Evolutionary conservation across 495 filamentous ascomycete genomes (phyloP).

Genomic region (Rusavskia elegans): DNA sequence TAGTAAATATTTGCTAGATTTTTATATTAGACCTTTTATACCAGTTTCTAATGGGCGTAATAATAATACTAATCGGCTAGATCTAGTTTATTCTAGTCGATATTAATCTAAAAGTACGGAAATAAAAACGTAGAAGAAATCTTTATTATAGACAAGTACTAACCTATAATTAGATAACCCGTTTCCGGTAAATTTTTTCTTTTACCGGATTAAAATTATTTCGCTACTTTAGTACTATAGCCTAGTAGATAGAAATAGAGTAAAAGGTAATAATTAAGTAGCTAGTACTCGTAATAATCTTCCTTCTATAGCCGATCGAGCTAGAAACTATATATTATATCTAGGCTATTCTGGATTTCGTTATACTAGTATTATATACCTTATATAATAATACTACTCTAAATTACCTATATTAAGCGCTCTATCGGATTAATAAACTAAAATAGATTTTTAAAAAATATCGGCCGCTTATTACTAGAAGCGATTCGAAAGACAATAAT

Average conservation of each 20-base stretch:
- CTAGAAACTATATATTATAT: neutral
- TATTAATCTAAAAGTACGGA: neutral
- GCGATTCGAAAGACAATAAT: neutral
- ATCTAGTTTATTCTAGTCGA: no score
- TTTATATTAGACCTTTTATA: no score
- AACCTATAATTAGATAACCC: neutral
- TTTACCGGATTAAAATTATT: neutral
- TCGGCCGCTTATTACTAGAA: neutral
- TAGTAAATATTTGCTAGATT: no score
- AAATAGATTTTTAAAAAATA: neutral
- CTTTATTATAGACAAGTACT: neutral
- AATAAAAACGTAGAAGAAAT: neutral
- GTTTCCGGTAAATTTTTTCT: neutral
- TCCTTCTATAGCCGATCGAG: neutral
- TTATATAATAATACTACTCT: neutral
- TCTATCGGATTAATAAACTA: neutral
- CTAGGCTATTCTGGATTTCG: neutral
- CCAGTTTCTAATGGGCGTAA: no score
- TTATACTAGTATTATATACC: neutral
- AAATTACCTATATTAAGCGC: neutral
- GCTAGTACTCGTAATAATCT: neutral
- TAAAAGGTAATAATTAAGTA: neutral
- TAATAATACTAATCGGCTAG: no score
- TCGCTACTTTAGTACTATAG: neutral
- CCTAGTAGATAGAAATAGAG: neutral